These are phyloP conservation scores for Lactuca sativa DNA, from an alignment of 129 eudicot species.

Conservation along the genomic window DNA sequence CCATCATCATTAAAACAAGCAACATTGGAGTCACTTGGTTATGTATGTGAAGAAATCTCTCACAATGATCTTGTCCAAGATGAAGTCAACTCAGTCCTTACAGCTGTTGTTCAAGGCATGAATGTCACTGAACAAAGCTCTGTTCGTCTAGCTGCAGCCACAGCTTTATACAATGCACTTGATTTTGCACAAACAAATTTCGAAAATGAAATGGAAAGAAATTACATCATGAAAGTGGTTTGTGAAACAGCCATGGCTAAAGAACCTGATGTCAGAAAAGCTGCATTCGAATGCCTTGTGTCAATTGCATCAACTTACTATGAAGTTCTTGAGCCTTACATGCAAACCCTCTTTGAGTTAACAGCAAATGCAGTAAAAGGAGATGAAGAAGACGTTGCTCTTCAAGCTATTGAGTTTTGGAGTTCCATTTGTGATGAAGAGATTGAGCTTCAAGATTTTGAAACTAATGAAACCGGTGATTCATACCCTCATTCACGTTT, in stretches of 20 bases:
- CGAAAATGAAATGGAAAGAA: constrained; percentile 78
- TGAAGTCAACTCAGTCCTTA: constrained; percentile 80
- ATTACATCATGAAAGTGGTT: constrained; percentile 80
- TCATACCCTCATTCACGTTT: constrained; percentile 70
- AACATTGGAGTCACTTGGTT: constrained; percentile 85
- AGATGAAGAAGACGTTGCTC: constrained; percentile 89
- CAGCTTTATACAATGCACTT: constrained; percentile 83
- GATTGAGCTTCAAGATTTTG: constrained; percentile 74
- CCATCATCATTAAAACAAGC: constrained; percentile 76
- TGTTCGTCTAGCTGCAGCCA: constrained; percentile 85
- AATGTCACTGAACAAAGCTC: constrained; percentile 60
- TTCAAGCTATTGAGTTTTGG: constrained; percentile 92
- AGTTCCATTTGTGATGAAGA: constrained; percentile 95
- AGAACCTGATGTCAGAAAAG: constrained; percentile 74
- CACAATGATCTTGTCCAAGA: constrained; percentile 74
- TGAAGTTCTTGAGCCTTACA: constrained; percentile 81
- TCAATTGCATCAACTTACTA: constrained; percentile 91
- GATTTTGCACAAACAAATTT: constrained; percentile 90
- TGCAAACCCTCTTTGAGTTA: constrained; percentile 75
- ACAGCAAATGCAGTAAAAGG: constrained; percentile 84
- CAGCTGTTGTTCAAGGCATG: constrained; percentile 97
- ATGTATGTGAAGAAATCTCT: constrained; percentile 91
- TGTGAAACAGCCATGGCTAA: constrained; percentile 79
- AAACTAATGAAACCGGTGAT: constrained; percentile 51
- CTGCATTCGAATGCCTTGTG: constrained; percentile 87